Base-by-base conservation (phyloP, 225 moss, liverwort and hornwort genomes). In the Sphagnum contortum region DNA sequence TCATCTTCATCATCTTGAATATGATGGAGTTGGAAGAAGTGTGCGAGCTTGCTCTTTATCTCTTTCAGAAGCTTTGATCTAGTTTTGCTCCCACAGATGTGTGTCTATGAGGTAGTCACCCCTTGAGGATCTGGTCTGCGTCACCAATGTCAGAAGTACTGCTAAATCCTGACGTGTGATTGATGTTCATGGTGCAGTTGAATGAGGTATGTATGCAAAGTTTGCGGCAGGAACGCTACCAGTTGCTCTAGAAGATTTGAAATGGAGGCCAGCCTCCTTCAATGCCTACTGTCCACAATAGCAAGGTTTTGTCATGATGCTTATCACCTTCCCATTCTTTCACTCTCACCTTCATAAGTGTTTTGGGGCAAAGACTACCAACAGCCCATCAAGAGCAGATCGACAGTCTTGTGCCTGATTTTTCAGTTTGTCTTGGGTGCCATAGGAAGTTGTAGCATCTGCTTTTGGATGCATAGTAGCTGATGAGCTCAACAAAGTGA, bases 231-330 rank as follows among this genome's bases (percentile, higher is more conserved):
- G 89, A 91, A 69, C 87, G 98, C 70, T 77, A 69, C 59, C 80
- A 86, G 73, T 75, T 98, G 61, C 81, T 98, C 13, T 98, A 91
- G 98, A 89, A 91, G 67, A 78, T 87, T 49, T 89, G 93, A 7
- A 73, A 58, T 66, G 77, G 71, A 63, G 72, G 74, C 50, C 60
- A 71, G 8, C 69, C 74, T 59, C 71, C 70, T 48, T 69, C 74
- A 59, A 77, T 73, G 73, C 64, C 71, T 48, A 74, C 70, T 51
- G 47, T 71, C 29, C 76, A 77, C 59, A 78, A 79, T 69, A 85
- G 82, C 57, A 81, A 87, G 81, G 75, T 81, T 68, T 8, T 0
- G 66, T 11, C 57, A 57, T 57, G 9, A 9, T 11, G 1, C 8
- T 9, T 11, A 57, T 57, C 12, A n/a, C 57, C 13, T 9, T 52